A percentile compares a stretch with the other conserved stretches of the same genome.
phyloP scores from a whole-genome alignment of 495 filamentous ascomycete genomes.

The Patellaria atrata region DNA sequence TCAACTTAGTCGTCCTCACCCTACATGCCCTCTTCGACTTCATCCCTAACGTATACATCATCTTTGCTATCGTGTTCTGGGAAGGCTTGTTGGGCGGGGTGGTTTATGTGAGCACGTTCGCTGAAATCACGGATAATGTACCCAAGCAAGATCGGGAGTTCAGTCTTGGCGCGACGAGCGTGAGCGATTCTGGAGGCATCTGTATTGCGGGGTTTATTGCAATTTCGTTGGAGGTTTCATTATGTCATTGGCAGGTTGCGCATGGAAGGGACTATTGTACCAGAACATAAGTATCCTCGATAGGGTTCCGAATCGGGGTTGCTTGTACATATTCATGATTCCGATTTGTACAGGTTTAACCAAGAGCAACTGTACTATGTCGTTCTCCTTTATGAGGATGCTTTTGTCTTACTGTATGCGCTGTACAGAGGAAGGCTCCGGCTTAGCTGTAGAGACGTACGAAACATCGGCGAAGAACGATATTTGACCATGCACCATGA shows the following conservation, averaged over 20 bases:
- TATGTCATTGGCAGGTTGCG: slow-evolving; percentile 69
- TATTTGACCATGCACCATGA: too few species aligned
- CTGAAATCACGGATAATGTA: slow-evolving; percentile 74
- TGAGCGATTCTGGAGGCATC: slow-evolving; percentile 84
- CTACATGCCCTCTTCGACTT: slow-evolving; percentile 63
- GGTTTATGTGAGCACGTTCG: slow-evolving; percentile 93
- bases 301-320: too few species aligned
- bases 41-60: slow-evolving; percentile 65
- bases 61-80: slow-evolving; percentile 86
- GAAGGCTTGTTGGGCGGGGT: slow-evolving; percentile 80
- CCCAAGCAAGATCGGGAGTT: slow-evolving; percentile 71
- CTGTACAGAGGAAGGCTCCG: too few species aligned
- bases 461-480: too few species aligned
- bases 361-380: too few species aligned
- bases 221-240: slow-evolving; percentile 66
- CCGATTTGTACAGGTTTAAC: too few species aligned
- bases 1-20: slow-evolving; percentile 60
- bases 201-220: slow-evolving; percentile 77
- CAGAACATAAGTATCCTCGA: too few species aligned
- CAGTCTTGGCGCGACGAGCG: slow-evolving; percentile 73
- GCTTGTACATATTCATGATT: too few species aligned
- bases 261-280: slow-evolving; percentile 69
- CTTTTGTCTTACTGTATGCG: too few species aligned
- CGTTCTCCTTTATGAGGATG: too few species aligned
- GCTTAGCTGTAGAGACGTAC: too few species aligned